Evolutionary conservation across 208 protist species (phyloP), one percentile per base, ranked within the genome.

Genomic region (Acanthamoeba divionensis): DNA sequence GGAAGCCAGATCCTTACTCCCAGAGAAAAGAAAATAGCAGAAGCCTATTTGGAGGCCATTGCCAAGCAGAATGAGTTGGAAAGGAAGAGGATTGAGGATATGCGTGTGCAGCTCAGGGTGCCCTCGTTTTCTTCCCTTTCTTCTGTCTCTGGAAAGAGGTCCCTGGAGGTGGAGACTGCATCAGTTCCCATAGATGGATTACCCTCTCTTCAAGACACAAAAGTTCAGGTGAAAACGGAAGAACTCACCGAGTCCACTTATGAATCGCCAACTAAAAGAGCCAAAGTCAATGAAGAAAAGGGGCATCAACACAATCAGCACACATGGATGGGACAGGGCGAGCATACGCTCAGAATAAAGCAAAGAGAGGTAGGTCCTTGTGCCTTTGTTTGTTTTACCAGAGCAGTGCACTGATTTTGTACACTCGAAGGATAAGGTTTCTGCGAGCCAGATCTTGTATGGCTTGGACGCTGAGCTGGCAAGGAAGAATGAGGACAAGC

Each of bases 391-490:
- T n/a, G n/a, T n/a, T n/a, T n/a, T n/a, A n/a, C n/a, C n/a, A n/a
- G n/a, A n/a, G n/a, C n/a, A n/a, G n/a, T n/a, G n/a, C n/a, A n/a
- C n/a, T n/a, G n/a, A n/a, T n/a, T n/a, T n/a, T n/a, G n/a, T n/a
- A n/a, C n/a, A n/a, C n/a, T n/a, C n/a, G n/a, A n/a, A n/a, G n/a
- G n/a, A n/a, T n/a, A n/a, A n/a, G n/a, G n/a, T n/a, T n/a, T n/a
- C n/a, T n/a, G n/a, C 54, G 48, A 18, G 15, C 4, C 12, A 65
- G 2, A 31, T 4, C 1, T 57, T 87, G n/a, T 87, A 87, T 38
- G 77, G 77, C 24, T 57, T 87, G 10, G 77, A 87, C 29, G 77
- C 77, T 57, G 77, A 87, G 21, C 77, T 87, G 21, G 77, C 77
- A 6, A 50, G 55, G 18, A 87, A 87, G 33, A 4, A 24, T 1